phyloP scores from a whole-genome alignment of 192 early-diverging fungal genomes.

The Dissophora ornata region DNA sequence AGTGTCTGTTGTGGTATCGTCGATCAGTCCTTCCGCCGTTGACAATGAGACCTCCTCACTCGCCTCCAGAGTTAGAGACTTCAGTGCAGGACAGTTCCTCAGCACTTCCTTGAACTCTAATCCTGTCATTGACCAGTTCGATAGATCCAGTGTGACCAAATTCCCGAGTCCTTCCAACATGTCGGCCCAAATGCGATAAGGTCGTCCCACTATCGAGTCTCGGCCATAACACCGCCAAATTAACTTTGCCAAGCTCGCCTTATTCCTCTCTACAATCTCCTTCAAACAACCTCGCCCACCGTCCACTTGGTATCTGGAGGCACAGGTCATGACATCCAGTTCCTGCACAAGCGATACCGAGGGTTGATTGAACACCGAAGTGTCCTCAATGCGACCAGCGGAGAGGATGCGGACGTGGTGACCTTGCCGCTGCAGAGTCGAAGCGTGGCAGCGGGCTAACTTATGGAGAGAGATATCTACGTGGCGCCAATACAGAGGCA shows the following conservation, averaged over 20 bases:
- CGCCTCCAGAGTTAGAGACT: constrained; percentile 15
- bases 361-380: constrained; percentile 32
- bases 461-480: constrained; percentile 4
- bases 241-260: neutral
- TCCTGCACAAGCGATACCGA: constrained; percentile 10
- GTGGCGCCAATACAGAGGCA: constrained; percentile 26
- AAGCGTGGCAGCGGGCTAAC: neutral
- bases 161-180: constrained; percentile 7
- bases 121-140: constrained; percentile 25
- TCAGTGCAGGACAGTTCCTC: constrained; percentile 12
- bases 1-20: neutral
- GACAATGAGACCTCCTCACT: constrained; percentile 2
- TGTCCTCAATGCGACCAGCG: constrained; percentile 25
- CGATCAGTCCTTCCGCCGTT: neutral
- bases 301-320: constrained; percentile 7
- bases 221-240: constrained; percentile 34
- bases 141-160: neutral
- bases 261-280: constrained; percentile 22
- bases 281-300: constrained; percentile 23
- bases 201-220: neutral
- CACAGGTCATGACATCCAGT: constrained; percentile 21
- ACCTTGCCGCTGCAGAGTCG: constrained; percentile 2
- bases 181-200: constrained; percentile 9
- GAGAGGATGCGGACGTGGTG: constrained; percentile 11
- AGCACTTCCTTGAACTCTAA: constrained; percentile 23